Percentiles rank a stretch among this genome's conserved stretches.
These are phyloP conservation scores for Aspergillus hancockii DNA, from an alignment of 495 filamentous ascomycete genomes.

Conservation along the genomic window DNA sequence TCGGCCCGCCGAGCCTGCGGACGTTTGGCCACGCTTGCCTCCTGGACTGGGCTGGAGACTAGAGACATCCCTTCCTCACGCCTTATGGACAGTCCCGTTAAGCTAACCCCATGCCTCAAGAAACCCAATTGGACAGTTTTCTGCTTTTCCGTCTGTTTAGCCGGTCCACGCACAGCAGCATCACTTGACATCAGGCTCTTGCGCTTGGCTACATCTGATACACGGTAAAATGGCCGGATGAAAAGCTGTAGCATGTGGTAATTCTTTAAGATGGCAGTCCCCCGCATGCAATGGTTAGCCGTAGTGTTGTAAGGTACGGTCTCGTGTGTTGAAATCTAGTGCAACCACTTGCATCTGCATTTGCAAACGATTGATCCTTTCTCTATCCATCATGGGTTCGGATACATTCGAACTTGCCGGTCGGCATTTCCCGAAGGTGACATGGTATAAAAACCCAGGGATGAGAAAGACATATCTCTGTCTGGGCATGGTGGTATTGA, in stretches of 20 bases:
- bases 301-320: background rate
- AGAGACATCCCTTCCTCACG: background rate
- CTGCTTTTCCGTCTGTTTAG: constrained; percentile 5
- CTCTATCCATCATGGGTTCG: constrained; percentile 32
- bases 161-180: background rate
- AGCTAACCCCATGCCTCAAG: background rate
- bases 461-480: constrained; percentile 41
- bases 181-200: background rate
- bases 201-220: background rate
- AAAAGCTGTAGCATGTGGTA: background rate
- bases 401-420: constrained; percentile 44
- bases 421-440: constrained; percentile 39
- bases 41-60: background rate
- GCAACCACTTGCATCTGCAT: background rate
- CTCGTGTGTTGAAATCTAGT: background rate
- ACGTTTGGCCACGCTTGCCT: background rate
- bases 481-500: constrained; percentile 38
- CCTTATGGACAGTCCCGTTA: background rate
- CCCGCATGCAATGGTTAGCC: background rate
- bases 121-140: background rate
- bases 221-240: constrained; percentile 10
- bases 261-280: background rate
- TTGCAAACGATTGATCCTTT: background rate
- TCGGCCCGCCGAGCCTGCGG: constrained; percentile 1
- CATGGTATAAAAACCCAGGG: constrained; percentile 40